These are phyloP conservation scores for Yarrowia sp. DNA, from an alignment of 805 yeast species.

Conservation along the genomic window DNA sequence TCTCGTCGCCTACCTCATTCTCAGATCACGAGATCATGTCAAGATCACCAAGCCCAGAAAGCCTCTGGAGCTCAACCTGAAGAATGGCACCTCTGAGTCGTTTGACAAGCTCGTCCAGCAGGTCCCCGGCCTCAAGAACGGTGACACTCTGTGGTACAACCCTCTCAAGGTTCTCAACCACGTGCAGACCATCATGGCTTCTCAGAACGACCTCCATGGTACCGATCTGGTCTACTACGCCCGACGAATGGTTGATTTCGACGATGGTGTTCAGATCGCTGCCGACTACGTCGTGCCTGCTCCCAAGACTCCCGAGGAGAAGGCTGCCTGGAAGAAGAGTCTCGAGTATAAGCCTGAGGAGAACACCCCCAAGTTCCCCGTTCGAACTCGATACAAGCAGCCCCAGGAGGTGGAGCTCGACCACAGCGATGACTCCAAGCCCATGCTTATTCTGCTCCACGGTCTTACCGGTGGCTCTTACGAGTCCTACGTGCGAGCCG, in stretches of 20 bases:
- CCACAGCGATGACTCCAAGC: conserved; percentile 42
- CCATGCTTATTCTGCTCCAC: conserved; percentile 64
- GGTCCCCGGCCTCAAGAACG: conserved; percentile 48
- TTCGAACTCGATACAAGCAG: conserved; percentile 51
- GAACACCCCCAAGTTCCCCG: conserved; percentile 43
- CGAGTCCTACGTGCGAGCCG: conserved; percentile 66
- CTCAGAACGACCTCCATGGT: conserved; percentile 50
- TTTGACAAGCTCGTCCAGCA: conserved; percentile 38
- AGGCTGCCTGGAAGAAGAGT: conserved; percentile 33
- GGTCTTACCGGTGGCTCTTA: conserved; percentile 87
- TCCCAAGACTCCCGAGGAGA: conserved; percentile 36
- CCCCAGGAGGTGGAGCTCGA: conserved; percentile 45
- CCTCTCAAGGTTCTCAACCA: conserved; percentile 70
- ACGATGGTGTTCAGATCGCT: conserved; percentile 71
- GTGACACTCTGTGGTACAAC: conserved; percentile 52
- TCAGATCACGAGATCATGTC: conserved; percentile 5
- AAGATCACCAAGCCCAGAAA: conserved; percentile 13
- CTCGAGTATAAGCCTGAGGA: conserved; percentile 36
- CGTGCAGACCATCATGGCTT: conserved; percentile 71
- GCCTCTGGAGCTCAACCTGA: conserved; percentile 28
- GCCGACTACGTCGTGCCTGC: conserved; percentile 64
- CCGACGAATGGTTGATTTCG: conserved; percentile 59
- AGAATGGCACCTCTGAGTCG: conserved; percentile 26
- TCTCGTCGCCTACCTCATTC: not conserved
- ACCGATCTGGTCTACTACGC: conserved; percentile 66